Evolutionary conservation across 352 stramenopile genomes (phyloP), one percentile per base, ranked within the genome.

Genomic region (Phytophthora melonis): DNA sequence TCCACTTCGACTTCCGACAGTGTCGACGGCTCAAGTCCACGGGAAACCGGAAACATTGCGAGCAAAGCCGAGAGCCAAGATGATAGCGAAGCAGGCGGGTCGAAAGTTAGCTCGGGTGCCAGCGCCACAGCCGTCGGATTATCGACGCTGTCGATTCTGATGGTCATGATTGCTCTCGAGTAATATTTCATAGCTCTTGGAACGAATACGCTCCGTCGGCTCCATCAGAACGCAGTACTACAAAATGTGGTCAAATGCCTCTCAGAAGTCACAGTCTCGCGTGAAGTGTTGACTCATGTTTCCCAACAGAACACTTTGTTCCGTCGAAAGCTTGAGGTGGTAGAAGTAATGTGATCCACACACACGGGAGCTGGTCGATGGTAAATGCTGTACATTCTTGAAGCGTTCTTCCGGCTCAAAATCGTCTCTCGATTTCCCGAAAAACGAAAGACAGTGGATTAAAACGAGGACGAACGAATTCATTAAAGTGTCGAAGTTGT

Each of bases 1-100:
- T 11, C 16, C 10, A 8, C 27, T 16, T 58, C 59, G n/a, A 34
- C 11, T 36, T 58, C 59, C n/a, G 45, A 21, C n/a, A 66, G 59
- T 21, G 21, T 39, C 36, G 18, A 5, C 50, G 49, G 47, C 13
- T 67, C 60, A 25, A 47, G 47, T 14, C 5, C 36, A 43, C 1
- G 36, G 13, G 10, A 18, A 18, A 59, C 60, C 13, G 4, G 3
- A 36, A 47, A 53, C 41, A 50, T 19, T 10, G 6, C 60, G 1
- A 58, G 50, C 16, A 14, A 36, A 30, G 34, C 39, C 5, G 36
- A 34, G 9, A 53, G 47, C n/a, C 30, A 59, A 13, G 23, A 9
- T 25, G 19, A 25, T 16, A 59, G 14, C 3, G 41, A 41, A 27
- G 21, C 34, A 21, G 59, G 19, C 19, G 30, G 6, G 5, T 58